Evolutionary conservation across 108 stramenopile genomes (phyloP).

Genomic region (Cyclotella cryptica): DNA sequence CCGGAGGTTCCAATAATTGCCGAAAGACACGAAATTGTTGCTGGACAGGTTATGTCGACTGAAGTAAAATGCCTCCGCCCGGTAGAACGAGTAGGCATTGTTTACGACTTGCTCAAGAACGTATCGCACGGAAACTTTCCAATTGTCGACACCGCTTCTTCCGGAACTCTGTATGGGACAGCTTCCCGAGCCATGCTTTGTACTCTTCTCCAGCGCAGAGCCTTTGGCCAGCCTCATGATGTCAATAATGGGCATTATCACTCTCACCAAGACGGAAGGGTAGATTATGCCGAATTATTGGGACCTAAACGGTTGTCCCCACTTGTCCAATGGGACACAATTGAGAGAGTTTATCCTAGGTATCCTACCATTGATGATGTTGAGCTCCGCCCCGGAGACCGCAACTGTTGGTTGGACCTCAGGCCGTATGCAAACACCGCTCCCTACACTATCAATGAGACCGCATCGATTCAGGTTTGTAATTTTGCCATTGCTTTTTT

Average conservation of each 20-base stretch:
- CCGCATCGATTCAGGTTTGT: slow-evolving; percentile 83
- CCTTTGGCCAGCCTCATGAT: slow-evolving; percentile 84
- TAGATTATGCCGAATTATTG: slow-evolving; percentile 56
- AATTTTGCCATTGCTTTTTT: neutral
- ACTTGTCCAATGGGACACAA: slow-evolving; percentile 93
- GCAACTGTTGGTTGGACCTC: slow-evolving; percentile 93
- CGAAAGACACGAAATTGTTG: slow-evolving; percentile 90
- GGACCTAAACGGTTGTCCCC: slow-evolving; percentile 86
- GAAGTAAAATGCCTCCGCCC: slow-evolving; percentile 90
- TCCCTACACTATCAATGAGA: slow-evolving; percentile 94
- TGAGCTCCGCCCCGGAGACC: slow-evolving; percentile 76
- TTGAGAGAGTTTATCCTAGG: slow-evolving; percentile 93
- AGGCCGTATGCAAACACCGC: slow-evolving; percentile 97
- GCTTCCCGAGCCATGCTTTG: slow-evolving; percentile 88
- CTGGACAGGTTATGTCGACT: slow-evolving; percentile 90
- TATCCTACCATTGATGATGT: slow-evolving; percentile 93
- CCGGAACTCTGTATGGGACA: slow-evolving; percentile 91
- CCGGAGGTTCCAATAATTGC: slow-evolving; percentile 88
- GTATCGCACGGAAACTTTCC: slow-evolving; percentile 92
- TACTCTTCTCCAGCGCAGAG: slow-evolving; percentile 87
- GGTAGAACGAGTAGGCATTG: slow-evolving; percentile 87
- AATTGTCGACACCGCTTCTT: slow-evolving; percentile 91
- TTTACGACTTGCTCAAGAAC: slow-evolving; percentile 84
- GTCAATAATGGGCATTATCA: slow-evolving; percentile 69
- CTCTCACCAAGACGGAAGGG: slow-evolving; percentile 53